Evolutionary conservation across 1,284 basidiomycete species (phyloP).

Genomic region (Heterobasidion annosum): DNA sequence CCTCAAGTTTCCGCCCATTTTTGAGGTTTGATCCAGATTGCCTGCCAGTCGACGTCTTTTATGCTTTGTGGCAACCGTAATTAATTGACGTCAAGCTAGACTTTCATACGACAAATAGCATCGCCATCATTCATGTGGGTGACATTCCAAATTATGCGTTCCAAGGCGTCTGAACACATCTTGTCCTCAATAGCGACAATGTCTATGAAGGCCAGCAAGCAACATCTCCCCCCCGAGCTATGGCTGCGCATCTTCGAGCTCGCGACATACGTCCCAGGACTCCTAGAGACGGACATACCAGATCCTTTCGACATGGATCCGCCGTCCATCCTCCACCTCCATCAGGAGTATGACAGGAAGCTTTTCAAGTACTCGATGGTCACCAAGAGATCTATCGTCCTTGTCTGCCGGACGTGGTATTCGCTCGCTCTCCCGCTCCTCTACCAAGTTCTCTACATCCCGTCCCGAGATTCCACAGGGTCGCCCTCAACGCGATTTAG

Average conservation of each 20-base stretch:
- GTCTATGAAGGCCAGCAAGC: not conserved
- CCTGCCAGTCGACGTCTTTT: too few relatives aligned
- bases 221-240: slow-evolving; percentile 25
- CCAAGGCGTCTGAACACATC: too few relatives aligned
- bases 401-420: not conserved
- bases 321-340: slow-evolving; percentile 1
- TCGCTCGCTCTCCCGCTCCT: not conserved
- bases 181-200: too few relatives aligned
- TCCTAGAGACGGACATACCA: slow-evolving; percentile 18
- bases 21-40: too few relatives aligned
- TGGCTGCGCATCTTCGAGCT: slow-evolving; percentile 23
- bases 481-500: not conserved
- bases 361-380: not conserved
- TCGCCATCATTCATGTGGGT: too few relatives aligned
- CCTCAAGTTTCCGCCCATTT: too few relatives aligned
- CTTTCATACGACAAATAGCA: too few relatives aligned
- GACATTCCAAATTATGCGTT: too few relatives aligned
- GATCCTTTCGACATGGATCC: slow-evolving; percentile 9
- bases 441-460: not conserved
- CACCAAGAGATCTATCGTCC: not conserved
- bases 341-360: not conserved
- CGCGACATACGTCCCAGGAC: slow-evolving; percentile 20
- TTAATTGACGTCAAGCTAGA: too few relatives aligned
- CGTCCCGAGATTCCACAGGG: not conserved
- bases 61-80: too few relatives aligned